Evolutionary conservation across 805 yeast genomes (phyloP).

Genomic region (Suhomyces sp.): DNA sequence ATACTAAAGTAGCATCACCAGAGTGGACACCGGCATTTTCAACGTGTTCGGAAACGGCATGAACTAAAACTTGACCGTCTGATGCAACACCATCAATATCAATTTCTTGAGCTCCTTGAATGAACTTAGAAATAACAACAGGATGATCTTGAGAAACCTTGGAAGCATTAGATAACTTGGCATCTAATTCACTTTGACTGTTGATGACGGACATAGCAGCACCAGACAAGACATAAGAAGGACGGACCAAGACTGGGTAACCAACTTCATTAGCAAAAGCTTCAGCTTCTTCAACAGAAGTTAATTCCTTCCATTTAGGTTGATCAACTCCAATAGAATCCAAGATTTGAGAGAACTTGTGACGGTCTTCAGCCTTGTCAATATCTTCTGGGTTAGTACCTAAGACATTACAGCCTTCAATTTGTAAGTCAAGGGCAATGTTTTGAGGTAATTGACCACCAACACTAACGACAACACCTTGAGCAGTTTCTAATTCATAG

Average conservation of each 20-base stretch:
- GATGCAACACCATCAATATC: constrained; percentile 96
- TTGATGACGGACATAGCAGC: constrained; percentile 97
- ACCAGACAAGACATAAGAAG: constrained; percentile 95
- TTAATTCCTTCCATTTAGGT: constrained; percentile 96
- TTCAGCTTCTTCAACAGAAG: constrained; percentile 83
- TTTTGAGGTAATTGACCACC: constrained; percentile 99
- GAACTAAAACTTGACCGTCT: constrained; percentile 85
- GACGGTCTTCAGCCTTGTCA: constrained; percentile 98
- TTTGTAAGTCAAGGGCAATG: constrained; percentile 82
- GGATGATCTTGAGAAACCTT: constrained; percentile 95
- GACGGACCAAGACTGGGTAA: constrained; percentile 95
- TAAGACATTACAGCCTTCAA: constrained; percentile 79
- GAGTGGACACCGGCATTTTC: constrained; percentile 99
- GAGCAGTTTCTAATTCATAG: constrained; percentile 85
- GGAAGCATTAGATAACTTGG: constrained; percentile 82
- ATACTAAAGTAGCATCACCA: constrained; percentile 94
- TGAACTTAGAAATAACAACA: constrained; percentile 94
- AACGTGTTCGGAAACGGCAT: constrained; percentile 95
- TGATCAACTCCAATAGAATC: constrained; percentile 93
- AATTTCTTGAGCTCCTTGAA: constrained; percentile 93
- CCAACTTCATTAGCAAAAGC: constrained; percentile 81
- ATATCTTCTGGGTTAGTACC: constrained; percentile 95
- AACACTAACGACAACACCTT: constrained; percentile 92
- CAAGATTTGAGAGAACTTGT: constrained; percentile 90
- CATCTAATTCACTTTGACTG: constrained; percentile 73